phyloP scores from a whole-genome alignment of 306 rosid species.

The Alnus glutinosa region DNA sequence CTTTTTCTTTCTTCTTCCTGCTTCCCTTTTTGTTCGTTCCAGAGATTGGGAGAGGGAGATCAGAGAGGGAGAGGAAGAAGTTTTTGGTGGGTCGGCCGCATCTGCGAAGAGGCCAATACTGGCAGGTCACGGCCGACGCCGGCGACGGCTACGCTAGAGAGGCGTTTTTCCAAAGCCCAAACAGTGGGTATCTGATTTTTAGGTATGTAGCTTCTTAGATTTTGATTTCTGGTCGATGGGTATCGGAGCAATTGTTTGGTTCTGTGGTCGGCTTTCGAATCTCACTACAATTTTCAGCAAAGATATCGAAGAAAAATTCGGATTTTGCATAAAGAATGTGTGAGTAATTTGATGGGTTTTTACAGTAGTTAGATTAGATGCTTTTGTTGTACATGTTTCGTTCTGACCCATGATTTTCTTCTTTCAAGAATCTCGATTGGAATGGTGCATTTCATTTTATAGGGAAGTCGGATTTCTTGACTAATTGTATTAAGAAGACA shows the following conservation, averaged over 20 bases:
- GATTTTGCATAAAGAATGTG: constrained; percentile 73
- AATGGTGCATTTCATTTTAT: constrained; percentile 61
- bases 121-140: too few relatives aligned
- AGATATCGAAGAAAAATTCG: constrained; percentile 43
- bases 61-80: too few relatives aligned
- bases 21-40: too few relatives aligned
- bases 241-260: too few relatives aligned
- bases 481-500: constrained; percentile 55
- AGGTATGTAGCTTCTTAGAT: neutral
- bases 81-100: too few relatives aligned
- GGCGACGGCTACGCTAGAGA: too few relatives aligned
- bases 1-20: too few relatives aligned
- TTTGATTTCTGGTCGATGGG: too few relatives aligned
- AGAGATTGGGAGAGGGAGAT: too few relatives aligned
- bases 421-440: constrained; percentile 68
- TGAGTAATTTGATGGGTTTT: constrained; percentile 34
- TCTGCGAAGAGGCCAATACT: too few relatives aligned
- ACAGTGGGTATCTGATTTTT: too few relatives aligned
- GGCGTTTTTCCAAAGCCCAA: too few relatives aligned
- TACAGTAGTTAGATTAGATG: neutral
- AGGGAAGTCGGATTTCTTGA: constrained; percentile 55
- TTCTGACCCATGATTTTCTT: constrained; percentile 1
- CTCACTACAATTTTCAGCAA: constrained; percentile 40
- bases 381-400: neutral
- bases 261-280: constrained; percentile 36